Evolutionary conservation across 2,329 filamentous ascomycete genomes (phyloP).

Genomic region (Fusarium sterilihyphosum): DNA sequence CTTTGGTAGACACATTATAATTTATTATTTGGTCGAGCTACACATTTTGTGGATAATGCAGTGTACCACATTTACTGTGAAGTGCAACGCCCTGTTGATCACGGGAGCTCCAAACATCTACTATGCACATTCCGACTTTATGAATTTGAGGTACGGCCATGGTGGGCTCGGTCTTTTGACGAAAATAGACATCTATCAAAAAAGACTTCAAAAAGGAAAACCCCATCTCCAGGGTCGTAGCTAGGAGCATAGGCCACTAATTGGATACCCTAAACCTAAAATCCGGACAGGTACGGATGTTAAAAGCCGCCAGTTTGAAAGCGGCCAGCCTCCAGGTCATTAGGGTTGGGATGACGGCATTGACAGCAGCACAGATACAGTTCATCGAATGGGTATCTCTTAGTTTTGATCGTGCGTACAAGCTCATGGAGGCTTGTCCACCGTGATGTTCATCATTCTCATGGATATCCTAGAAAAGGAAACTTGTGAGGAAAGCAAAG

Average conservation of each 20-base stretch:
- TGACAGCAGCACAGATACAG: constrained; percentile 14
- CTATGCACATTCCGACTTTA: too few relatives aligned
- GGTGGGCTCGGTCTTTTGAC: neutral
- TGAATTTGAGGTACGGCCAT: neutral
- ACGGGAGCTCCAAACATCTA: neutral
- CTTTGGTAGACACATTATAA: too few relatives aligned
- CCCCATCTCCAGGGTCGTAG: neutral
- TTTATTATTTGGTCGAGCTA: neutral
- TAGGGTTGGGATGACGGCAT: neutral
- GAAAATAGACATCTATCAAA: neutral
- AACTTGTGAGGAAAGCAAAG: neutral
- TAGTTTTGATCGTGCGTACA: neutral
- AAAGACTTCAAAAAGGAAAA: neutral
- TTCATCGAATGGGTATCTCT: constrained; percentile 5
- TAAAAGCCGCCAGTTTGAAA: neutral
- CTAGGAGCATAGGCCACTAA: constrained; percentile 4
- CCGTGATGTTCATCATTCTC: neutral
- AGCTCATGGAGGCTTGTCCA: neutral
- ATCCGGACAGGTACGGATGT: neutral
- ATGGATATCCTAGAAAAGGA: neutral
- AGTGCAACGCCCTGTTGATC: neutral
- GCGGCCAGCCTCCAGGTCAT: neutral
- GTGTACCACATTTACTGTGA: neutral
- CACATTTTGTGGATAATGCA: neutral
- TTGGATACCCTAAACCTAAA: constrained; percentile 22